Evolutionary conservation across 495 filamentous ascomycete genomes (phyloP).

Genomic region (Trichoderma orchidacearum): DNA sequence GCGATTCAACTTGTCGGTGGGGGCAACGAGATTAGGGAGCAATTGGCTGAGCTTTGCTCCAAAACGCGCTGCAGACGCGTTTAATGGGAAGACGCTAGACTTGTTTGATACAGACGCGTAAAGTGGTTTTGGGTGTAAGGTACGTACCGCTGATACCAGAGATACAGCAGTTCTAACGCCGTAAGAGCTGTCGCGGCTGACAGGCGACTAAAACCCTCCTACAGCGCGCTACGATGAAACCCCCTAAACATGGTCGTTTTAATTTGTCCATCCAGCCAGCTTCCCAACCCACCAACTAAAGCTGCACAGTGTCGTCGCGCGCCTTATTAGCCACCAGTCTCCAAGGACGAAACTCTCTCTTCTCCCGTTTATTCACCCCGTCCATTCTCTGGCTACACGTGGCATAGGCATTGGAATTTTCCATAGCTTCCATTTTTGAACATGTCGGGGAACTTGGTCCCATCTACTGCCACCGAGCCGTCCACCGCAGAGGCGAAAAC

Average conservation of each 20-base stretch:
- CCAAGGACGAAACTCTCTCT: neutral
- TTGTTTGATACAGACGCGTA: constrained; percentile 17
- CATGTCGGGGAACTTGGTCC: neutral
- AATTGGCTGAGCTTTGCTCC: neutral
- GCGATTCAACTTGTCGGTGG: neutral
- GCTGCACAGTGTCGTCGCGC: neutral
- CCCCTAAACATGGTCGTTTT: no score
- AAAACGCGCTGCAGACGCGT: constrained; percentile 10
- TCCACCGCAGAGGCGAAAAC: neutral
- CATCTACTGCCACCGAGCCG: neutral
- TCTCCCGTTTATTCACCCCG: neutral
- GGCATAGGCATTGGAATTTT: no score
- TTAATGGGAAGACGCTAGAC: constrained; percentile 15
- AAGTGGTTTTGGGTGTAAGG: constrained; percentile 27
- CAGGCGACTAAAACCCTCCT: no score
- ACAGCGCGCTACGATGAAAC: no score
- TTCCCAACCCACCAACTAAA: neutral
- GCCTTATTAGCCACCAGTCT: neutral
- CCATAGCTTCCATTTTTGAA: neutral
- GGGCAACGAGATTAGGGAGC: neutral
- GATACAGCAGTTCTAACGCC: no score
- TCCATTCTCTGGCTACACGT: neutral
- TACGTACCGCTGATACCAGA: no score
- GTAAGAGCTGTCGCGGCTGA: no score
- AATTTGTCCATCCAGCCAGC: no score